A percentile compares a stretch with the other conserved stretches of the same genome.
phyloP scores from a whole-genome alignment of 768 basidiomycete genomes.

The Lyophyllum semitale region DNA sequence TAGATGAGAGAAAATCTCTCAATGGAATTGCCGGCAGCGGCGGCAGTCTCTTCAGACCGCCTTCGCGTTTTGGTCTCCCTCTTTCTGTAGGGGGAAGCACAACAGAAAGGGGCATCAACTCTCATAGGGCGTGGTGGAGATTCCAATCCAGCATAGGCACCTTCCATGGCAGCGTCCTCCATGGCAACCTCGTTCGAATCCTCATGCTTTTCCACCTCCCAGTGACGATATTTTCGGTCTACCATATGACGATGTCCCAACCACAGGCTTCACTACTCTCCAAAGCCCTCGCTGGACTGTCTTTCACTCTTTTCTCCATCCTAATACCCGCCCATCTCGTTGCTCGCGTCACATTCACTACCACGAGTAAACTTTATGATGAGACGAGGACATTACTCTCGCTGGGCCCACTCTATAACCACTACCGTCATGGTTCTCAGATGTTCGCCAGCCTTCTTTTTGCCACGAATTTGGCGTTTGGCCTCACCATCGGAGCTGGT shows the following conservation, averaged over 20 bases:
- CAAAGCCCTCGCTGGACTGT: slow-evolving; percentile 77
- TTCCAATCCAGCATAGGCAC: slow-evolving; percentile 66
- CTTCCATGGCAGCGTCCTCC: slow-evolving; percentile 78
- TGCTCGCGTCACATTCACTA: slow-evolving; percentile 74
- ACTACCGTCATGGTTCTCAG: slow-evolving; percentile 89
- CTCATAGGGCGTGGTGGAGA: slow-evolving; percentile 53
- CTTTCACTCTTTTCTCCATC: slow-evolving; percentile 80
- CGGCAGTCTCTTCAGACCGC: slow-evolving; percentile 19
- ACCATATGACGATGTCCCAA: slow-evolving; percentile 71
- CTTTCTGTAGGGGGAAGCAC: slow-evolving; percentile 22
- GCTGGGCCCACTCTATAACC: slow-evolving; percentile 92
- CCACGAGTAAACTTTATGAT: slow-evolving; percentile 90
- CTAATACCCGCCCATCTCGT: slow-evolving; percentile 75
- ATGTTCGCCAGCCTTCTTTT: slow-evolving; percentile 85
- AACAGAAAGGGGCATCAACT: slow-evolving; percentile 35
- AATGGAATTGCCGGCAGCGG: slow-evolving; percentile 37
- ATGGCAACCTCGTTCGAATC: slow-evolving; percentile 90
- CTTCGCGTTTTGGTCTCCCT: slow-evolving; percentile 28
- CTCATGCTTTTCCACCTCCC: slow-evolving; percentile 94
- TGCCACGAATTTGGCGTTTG: slow-evolving; percentile 79
- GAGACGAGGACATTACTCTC: slow-evolving; percentile 90
- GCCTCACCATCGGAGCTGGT: slow-evolving; percentile 84
- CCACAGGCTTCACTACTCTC: slow-evolving; percentile 56
- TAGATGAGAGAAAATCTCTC: slow-evolving; percentile 54
- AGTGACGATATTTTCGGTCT: slow-evolving; percentile 88